Evolutionary conservation across 306 rosid species (phyloP).

Genomic region (Albizia julibrissin): DNA sequence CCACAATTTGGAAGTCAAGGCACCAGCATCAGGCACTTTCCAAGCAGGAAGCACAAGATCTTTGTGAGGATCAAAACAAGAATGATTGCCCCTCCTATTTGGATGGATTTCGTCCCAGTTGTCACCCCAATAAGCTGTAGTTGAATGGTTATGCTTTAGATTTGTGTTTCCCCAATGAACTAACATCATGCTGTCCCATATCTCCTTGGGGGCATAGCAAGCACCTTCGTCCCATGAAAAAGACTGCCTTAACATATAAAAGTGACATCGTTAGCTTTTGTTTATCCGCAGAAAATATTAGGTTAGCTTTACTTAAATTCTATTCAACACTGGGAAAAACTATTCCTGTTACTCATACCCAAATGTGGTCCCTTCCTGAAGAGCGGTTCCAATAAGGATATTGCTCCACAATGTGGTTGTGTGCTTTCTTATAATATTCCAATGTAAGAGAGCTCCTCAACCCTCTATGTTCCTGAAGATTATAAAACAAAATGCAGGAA

Average conservation of each 20-base stretch:
- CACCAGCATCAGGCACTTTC: constrained; percentile 75
- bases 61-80: constrained; percentile 92
- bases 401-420: constrained; percentile 71
- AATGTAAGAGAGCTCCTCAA: constrained; percentile 95
- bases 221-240: constrained; percentile 99
- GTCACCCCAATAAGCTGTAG: constrained; percentile 96
- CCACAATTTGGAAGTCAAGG: constrained; percentile 69
- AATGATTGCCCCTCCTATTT: constrained; percentile 72
- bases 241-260: constrained; percentile 70
- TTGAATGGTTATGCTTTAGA: constrained; percentile 84
- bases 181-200: constrained; percentile 97
- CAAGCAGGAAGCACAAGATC: constrained; percentile 99
- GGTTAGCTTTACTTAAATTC: constrained; percentile 16
- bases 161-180: constrained; percentile 99
- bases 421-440: constrained; percentile 77
- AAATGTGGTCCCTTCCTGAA: constrained; percentile 92
- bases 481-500: constrained; percentile 20
- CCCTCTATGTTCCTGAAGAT: constrained; percentile 71
- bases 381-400: constrained; percentile 87
- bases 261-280: constrained; percentile 42
- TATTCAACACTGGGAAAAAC: constrained; percentile 20
- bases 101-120: constrained; percentile 80
- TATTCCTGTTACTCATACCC: constrained; percentile 60
- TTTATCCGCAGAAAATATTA: constrained; percentile 22
- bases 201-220: constrained; percentile 99